Percentiles rank a stretch among this genome's conserved stretches.
phyloP scores from a whole-genome alignment of 2,329 filamentous ascomycete species.

The Fusarium newnesense region DNA sequence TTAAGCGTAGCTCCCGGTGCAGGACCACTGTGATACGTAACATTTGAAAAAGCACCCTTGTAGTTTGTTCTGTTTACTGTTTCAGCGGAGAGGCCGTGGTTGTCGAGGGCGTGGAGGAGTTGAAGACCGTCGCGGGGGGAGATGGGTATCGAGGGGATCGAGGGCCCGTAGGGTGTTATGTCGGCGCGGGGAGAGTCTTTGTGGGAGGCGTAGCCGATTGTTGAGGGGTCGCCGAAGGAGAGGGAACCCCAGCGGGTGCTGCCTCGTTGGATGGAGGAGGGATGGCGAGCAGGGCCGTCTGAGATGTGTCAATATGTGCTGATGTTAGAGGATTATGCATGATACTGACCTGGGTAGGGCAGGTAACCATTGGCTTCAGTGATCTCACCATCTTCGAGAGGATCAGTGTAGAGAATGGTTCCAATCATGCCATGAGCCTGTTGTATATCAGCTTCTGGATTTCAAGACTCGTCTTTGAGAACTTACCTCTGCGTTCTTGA shows the following conservation, averaged over 20 bases:
- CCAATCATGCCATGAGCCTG: slow-evolving; percentile 28
- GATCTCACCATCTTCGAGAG: slow-evolving; percentile 23
- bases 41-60: slow-evolving; percentile 29
- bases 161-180: slow-evolving; percentile 22
- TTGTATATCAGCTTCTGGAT: rapidly evolving
- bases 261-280: slow-evolving; percentile 31
- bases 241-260: slow-evolving; percentile 34
- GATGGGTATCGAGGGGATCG: slow-evolving; percentile 30
- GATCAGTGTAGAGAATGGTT: slow-evolving; percentile 22
- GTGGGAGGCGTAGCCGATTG: slow-evolving; percentile 32
- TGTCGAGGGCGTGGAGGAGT: slow-evolving; percentile 12
- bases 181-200: slow-evolving; percentile 29
- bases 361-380: slow-evolving; percentile 29
- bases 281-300: slow-evolving; percentile 33
- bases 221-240: slow-evolving; percentile 35
- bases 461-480: too few relatives aligned
- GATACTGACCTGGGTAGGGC: slow-evolving; percentile 14
- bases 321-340: rapidly evolving
- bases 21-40: slow-evolving; percentile 26
- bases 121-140: slow-evolving; percentile 24
- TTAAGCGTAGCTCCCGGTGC: slow-evolving; percentile 5
- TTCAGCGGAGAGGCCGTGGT: slow-evolving; percentile 11
- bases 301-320: neutral
- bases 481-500: slow-evolving; percentile 30
- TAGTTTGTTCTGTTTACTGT: slow-evolving; percentile 22